Percentiles rank a stretch among this genome's conserved stretches.
Conservation (phyloP, 2,329 filamentous ascomycete species). For the Cladosporium phlei region DNA sequence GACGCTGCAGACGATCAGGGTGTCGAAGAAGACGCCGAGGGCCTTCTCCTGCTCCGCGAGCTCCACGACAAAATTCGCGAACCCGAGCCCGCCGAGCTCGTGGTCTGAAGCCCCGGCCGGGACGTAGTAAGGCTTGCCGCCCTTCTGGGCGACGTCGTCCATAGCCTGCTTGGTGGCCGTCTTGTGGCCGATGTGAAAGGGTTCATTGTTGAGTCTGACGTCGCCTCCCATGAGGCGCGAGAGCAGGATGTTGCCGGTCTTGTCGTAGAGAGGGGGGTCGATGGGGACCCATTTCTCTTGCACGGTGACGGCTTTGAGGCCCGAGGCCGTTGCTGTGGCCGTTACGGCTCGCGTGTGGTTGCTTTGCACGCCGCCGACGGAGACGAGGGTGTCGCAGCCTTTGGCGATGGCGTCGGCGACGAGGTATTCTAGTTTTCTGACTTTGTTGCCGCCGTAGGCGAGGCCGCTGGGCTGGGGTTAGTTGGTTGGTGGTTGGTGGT, state of each 20-base stretch:
- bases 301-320: constrained; percentile 29
- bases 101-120: constrained; percentile 68
- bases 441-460: constrained; percentile 37
- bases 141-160: constrained; percentile 48
- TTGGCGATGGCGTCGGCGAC: constrained; percentile 30
- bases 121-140: constrained; percentile 65
- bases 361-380: constrained; percentile 34
- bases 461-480: constrained; percentile 27
- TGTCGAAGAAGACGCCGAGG: constrained; percentile 62
- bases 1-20: constrained; percentile 62
- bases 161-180: constrained; percentile 49
- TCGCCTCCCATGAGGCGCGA: constrained; percentile 48
- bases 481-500: neutral
- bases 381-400: constrained; percentile 31
- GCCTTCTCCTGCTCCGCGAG: constrained; percentile 59
- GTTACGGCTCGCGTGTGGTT: constrained; percentile 37
- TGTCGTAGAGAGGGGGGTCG: constrained; percentile 45
- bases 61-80: constrained; percentile 67
- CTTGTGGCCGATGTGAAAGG: constrained; percentile 65
- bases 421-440: constrained; percentile 37
- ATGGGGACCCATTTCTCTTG: constrained; percentile 32
- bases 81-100: constrained; percentile 64
- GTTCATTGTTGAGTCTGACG: constrained; percentile 54
- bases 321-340: constrained; percentile 31
- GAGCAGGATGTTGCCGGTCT: constrained; percentile 67